Base-by-base conservation (phyloP, 345 rosid genomes). In the Pistacia atlantica region DNA sequence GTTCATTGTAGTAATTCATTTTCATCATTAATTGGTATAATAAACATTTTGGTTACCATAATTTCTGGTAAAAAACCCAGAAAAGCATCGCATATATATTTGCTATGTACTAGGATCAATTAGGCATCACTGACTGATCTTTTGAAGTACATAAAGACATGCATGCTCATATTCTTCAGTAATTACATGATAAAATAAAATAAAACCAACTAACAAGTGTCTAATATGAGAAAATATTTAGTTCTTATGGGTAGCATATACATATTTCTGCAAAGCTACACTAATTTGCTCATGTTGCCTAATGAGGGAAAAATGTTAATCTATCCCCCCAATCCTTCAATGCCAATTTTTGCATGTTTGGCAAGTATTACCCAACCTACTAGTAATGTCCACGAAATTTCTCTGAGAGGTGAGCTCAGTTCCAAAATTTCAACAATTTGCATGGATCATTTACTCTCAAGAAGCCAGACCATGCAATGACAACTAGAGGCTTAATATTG, bases 1-100 rank as follows among this genome's bases (percentile, higher is more conserved):
- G 11, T 20, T 48, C 22, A 12, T 38, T 28, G n/a, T 7, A 45
- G 17, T 22, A 37, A 14, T 14, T 72, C 8, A 42, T 72, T 14
- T 72, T 11, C 25, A 17, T 14, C 25, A 60, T 12, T 58, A 71
- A 4, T 42, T 28, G 35, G 54, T 57, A 38, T 22, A 22, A 10
- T 1, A 28, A 5, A 16, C 28, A 13, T 13, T 8, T 46, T 42
- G 37, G 14, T 8, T 28, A 38, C 16, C 18, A 45, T 60, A 25
- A 72, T 37, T 60, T 59, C 75, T 3, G 17, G 28, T 72, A 72
- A 72, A 60, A 4, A 17, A 60, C 25, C 35, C 48, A 63, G 33
- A 13, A 25, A 11, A 11, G 17, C 8, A 25, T 61, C 17, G 28
- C 17, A 31, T 25, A 61, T 25, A 25, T 11, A 61, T 61, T 61